These are phyloP conservation scores for Parathielavia hyrcaniae DNA, from an alignment of 495 filamentous ascomycete genomes.

Conservation along the genomic window DNA sequence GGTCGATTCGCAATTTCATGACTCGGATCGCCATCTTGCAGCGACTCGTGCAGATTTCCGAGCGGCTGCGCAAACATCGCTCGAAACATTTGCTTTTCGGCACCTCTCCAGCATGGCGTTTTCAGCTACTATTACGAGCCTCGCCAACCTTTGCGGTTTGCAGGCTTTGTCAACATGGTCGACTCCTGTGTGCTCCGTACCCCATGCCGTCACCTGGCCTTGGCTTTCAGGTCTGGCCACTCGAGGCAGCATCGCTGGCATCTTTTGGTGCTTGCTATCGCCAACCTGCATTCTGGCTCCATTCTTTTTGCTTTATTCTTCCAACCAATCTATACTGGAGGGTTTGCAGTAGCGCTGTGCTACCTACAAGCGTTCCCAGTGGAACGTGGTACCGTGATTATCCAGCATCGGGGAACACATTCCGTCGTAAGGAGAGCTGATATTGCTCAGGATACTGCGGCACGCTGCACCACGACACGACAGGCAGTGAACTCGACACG, in stretches of 20 bases:
- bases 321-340: too few species aligned
- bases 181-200: neutral
- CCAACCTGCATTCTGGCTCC: too few species aligned
- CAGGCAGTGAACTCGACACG: neutral
- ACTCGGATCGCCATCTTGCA: constrained; percentile 16
- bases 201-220: too few species aligned
- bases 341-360: too few species aligned
- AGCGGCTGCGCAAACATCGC: neutral
- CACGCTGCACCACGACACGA: neutral
- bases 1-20: constrained; percentile 4
- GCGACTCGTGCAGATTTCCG: constrained; percentile 6
- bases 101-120: constrained; percentile 1
- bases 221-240: too few species aligned
- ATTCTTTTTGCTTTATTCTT: too few species aligned
- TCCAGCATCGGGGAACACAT: neutral
- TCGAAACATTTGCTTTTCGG: constrained; percentile 1
- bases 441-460: neutral
- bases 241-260: too few species aligned
- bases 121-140: neutral
- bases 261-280: too few species aligned
- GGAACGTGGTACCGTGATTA: neutral
- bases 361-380: too few species aligned
- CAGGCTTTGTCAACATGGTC: neutral
- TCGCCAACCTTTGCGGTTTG: neutral
- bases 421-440: neutral